Evolutionary conservation across 257 asterid species (phyloP).

Genomic region (Ilex aquifolium): DNA sequence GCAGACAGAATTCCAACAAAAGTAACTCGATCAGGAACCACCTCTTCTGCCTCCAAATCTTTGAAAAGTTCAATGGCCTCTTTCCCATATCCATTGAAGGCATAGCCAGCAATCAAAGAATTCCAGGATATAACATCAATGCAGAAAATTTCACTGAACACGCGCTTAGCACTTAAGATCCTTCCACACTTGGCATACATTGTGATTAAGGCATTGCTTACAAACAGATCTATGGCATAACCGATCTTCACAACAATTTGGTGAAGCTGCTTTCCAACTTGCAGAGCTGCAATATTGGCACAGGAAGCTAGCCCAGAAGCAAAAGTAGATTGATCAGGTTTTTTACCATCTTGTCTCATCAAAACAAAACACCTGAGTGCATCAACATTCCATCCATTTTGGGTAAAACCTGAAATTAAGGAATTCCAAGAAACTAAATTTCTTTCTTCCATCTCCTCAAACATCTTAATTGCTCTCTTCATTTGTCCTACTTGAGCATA

Average conservation of each 20-base stretch:
- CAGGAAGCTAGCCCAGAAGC: conserved; percentile 34
- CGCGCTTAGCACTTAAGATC: conserved; percentile 21
- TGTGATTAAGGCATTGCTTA: conserved; percentile 32
- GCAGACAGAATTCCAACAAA: conserved; percentile 40
- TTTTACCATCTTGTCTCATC: conserved; percentile 25
- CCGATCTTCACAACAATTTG: conserved; percentile 25
- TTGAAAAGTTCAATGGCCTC: conserved; percentile 37
- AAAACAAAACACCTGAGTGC: conserved; percentile 30
- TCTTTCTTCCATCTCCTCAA: conserved; percentile 28
- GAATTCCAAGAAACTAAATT: conserved; percentile 50
- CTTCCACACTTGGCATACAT: conserved; percentile 41
- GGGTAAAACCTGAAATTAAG: conserved; percentile 44
- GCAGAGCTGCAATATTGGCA: conserved; percentile 22
- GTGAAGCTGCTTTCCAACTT: conserved; percentile 19
- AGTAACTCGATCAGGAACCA: conserved; percentile 37
- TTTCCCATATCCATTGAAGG: conserved; percentile 36
- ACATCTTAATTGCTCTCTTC: conserved; percentile 29
- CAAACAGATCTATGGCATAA: conserved; percentile 16
- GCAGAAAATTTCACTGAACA: conserved; percentile 30
- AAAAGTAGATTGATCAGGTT: conserved; percentile 35
- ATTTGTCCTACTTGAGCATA: conserved; percentile 28
- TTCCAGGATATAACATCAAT: conserved; percentile 43
- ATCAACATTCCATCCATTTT: conserved; percentile 35
- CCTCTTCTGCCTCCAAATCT: conserved; percentile 30
- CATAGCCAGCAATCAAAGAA: conserved; percentile 41